These are phyloP conservation scores for Hamigera avellanea DNA, from an alignment of 495 filamentous ascomycete species.

Conservation along the genomic window DNA sequence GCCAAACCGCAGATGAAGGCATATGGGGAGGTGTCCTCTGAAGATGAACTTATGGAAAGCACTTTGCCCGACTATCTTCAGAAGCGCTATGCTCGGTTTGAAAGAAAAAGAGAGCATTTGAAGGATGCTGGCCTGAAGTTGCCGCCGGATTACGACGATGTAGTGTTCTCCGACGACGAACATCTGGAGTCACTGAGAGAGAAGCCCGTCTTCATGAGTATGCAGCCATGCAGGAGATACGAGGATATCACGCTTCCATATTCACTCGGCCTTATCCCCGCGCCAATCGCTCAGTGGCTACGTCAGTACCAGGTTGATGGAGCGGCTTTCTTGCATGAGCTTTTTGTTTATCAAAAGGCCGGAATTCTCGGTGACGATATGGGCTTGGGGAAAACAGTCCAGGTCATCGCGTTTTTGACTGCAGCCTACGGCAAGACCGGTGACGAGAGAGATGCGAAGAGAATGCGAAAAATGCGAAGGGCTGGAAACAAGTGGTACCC, in stretches of 20 bases:
- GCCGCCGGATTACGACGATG: conserved; percentile 67
- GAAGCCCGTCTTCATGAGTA: conserved; percentile 53
- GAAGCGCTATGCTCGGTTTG: conserved; percentile 37
- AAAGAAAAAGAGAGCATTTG: conserved; percentile 42
- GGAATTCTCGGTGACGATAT: conserved; percentile 93
- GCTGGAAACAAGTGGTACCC: conserved; percentile 65
- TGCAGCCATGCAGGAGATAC: conserved; percentile 53
- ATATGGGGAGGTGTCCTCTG: conserved; percentile 32
- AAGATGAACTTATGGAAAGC: conserved; percentile 48
- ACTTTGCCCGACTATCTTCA: conserved; percentile 48
- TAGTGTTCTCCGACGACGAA: conserved; percentile 86
- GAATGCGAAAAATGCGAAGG: conserved; percentile 83
- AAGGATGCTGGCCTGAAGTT: conserved; percentile 60
- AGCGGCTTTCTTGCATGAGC: conserved; percentile 72
- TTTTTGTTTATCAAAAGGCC: conserved; percentile 87
- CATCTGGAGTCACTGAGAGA: conserved; percentile 49
- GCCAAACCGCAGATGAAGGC: conserved; percentile 13
- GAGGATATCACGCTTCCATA: conserved; percentile 62
- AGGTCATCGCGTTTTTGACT: conserved; percentile 89
- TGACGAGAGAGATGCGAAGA: conserved; percentile 75
- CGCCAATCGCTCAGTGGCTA: conserved; percentile 84
- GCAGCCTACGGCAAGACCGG: conserved; percentile 92
- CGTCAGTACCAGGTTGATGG: conserved; percentile 86
- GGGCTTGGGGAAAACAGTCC: conserved; percentile 94
- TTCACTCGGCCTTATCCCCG: conserved; percentile 78